A percentile compares a stretch with the other conserved stretches of the same genome.
These are phyloP conservation scores for Candida tallmaniae DNA, from an alignment of 805 yeast species.

Conservation along the genomic window DNA sequence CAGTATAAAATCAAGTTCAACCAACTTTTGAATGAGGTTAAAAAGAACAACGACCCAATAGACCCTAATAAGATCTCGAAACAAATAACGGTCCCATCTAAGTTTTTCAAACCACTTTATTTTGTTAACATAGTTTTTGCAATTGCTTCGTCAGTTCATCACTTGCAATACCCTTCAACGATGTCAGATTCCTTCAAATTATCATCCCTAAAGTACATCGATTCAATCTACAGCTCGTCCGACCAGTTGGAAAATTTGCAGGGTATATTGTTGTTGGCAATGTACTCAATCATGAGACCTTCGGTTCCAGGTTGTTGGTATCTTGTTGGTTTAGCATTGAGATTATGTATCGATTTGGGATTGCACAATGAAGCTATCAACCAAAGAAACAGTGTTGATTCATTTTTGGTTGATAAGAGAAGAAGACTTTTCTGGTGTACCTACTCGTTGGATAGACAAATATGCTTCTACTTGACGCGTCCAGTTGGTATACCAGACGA, in stretches of 20 bases:
- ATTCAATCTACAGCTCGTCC: constrained; percentile 50
- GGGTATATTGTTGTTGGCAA: constrained; percentile 61
- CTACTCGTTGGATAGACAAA: constrained; percentile 79
- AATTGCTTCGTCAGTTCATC: constrained; percentile 70
- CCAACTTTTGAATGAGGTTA: constrained; percentile 5
- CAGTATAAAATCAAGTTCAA: constrained; percentile 33
- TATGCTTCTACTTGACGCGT: constrained; percentile 79
- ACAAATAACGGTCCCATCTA: constrained; percentile 40
- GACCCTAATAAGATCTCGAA: constrained; percentile 33
- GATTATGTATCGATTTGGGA: constrained; percentile 81
- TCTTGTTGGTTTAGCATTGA: constrained; percentile 70
- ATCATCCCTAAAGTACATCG: constrained; percentile 58
- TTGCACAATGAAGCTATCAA: constrained; percentile 61
- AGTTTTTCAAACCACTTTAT: constrained; percentile 53
- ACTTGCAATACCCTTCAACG: constrained; percentile 58
- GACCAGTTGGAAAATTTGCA: constrained; percentile 71
- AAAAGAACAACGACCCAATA: constrained; percentile 8
- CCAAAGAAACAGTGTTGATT: constrained; percentile 36
- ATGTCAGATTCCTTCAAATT: constrained; percentile 67
- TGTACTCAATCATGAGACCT: constrained; percentile 83
- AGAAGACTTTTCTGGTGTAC: constrained; percentile 86
- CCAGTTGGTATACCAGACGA: constrained; percentile 90
- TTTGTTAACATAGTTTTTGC: constrained; percentile 78
- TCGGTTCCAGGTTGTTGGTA: constrained; percentile 93
- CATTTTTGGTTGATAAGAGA: constrained; percentile 62